These are phyloP conservation scores for Aspergillus haitiensis DNA, from an alignment of 495 filamentous ascomycete genomes.

Conservation along the genomic window DNA sequence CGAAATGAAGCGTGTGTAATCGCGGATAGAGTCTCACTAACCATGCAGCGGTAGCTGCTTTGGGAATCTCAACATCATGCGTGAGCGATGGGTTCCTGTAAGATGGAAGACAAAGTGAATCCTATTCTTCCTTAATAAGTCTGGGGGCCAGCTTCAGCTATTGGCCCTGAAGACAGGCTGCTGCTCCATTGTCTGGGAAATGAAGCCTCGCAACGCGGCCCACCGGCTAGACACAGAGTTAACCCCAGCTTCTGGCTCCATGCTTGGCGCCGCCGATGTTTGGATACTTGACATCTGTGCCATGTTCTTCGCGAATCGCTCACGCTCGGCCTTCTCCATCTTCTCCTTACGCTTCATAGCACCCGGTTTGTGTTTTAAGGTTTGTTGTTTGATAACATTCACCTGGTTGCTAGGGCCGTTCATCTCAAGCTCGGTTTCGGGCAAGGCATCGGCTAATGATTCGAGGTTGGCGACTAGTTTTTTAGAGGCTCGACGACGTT, in stretches of 20 bases:
- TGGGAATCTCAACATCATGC: not conserved
- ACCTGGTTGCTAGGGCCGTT: slow-evolving; percentile 38
- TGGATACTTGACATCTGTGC: slow-evolving; percentile 54
- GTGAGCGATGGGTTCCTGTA: not conserved
- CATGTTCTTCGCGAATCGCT: slow-evolving; percentile 80
- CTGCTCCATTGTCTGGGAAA: slow-evolving; percentile 72
- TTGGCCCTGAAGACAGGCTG: slow-evolving; percentile 60
- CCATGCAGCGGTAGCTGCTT: not conserved
- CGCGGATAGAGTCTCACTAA: not conserved
- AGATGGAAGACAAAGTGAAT: no score
- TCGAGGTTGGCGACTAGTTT: slow-evolving; percentile 77
- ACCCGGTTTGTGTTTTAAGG: slow-evolving; percentile 69
- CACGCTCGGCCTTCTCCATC: slow-evolving; percentile 72
- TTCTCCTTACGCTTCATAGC: slow-evolving; percentile 81
- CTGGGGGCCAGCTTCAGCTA: slow-evolving; percentile 24
- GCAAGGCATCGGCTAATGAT: slow-evolving; percentile 74
- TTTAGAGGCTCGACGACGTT: slow-evolving; percentile 67
- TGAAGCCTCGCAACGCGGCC: slow-evolving; percentile 68
- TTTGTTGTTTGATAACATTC: slow-evolving; percentile 64
- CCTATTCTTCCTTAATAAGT: no score
- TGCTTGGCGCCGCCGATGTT: slow-evolving; percentile 19
- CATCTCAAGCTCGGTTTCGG: slow-evolving; percentile 48
- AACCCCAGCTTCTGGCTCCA: slow-evolving; percentile 19
- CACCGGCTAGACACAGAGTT: slow-evolving; percentile 58
- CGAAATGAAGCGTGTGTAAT: no score